Base-by-base conservation (phyloP, 306 rosid genomes). In the Gastrolobium bilobum region DNA sequence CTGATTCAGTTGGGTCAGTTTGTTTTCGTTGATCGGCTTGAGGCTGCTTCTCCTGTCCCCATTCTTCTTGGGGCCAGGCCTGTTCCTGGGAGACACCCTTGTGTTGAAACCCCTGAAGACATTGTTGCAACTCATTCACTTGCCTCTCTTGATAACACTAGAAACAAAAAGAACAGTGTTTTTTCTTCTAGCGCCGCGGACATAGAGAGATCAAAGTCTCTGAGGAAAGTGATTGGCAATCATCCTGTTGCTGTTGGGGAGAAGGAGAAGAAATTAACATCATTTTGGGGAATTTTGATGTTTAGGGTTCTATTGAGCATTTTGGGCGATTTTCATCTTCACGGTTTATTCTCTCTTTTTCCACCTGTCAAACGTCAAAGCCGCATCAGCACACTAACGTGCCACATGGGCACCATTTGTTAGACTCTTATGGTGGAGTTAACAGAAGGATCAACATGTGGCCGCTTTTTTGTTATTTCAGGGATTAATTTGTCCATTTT, bases 1-100 rank as follows among this genome's bases (percentile, higher is more conserved):
- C 89, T 96, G 48, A 96, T 96, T 77, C 99, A 93, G 78, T 68
- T 96, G 79, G 99, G 99, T 75, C 99, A 96, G 91, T 96, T 93
- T 61, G 87, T 96, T 75, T 94, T 93, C 65, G 93, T 90, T 61
- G 99, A 96, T 69, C 92, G 98, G 42, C 84, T 96, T 37, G 96
- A 90, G 57, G 84, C 96, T 33, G 91, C 96, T 37, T 91, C 97
- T 0, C 99, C 97, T 3, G 99, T 96, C 31, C 99, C 99, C 2
- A 88, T 96, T 53, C 90, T 96, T 39, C 91, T 73, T 14, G 99
- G 99, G 50, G 94, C 90, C 58, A 86, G 97, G 83, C 97, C 94
- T 11, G 89, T 96, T 20, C 98, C 98, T 0, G 99, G 99, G 7
- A 87, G 99, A 58, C 99, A 96, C 83, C 90, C 97, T 63, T 96